Conservation (phyloP, 805 yeast species). For the Lachancea sp. region DNA sequence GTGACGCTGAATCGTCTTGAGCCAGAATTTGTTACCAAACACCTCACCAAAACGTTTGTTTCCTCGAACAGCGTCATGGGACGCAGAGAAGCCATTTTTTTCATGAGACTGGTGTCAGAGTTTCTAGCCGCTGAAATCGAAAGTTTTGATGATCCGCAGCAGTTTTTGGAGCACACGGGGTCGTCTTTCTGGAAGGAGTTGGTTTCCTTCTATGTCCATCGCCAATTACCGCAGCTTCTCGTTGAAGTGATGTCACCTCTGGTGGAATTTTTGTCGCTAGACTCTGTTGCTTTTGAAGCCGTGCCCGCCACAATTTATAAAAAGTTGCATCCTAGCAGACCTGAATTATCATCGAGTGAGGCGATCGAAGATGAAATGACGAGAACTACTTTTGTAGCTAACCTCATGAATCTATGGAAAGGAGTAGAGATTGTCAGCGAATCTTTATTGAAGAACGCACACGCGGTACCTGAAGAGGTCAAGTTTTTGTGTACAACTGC, state of each 20-base stretch:
- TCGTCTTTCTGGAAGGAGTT: constrained; percentile 40
- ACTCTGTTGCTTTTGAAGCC: constrained; percentile 60
- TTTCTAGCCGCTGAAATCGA: constrained; percentile 40
- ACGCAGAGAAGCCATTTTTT: constrained; percentile 62
- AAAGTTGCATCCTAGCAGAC: constrained; percentile 34
- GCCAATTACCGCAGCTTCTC: constrained; percentile 30
- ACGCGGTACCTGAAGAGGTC: constrained; percentile 49
- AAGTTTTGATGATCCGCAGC: constrained; percentile 17
- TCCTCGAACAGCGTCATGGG: constrained; percentile 29
- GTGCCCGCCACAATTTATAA: constrained; percentile 62
- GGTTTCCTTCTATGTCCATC: constrained; percentile 35
- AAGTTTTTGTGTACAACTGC: constrained; percentile 49
- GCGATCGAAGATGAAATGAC: constrained; percentile 82
- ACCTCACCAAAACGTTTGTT: constrained; percentile 26
- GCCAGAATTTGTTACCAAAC: constrained; percentile 24
- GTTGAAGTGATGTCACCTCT: constrained; percentile 34
- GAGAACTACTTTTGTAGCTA: constrained; percentile 59
- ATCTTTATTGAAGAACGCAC: constrained; percentile 38
- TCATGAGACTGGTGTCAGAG: constrained; percentile 50
- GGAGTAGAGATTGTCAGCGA: constrained; percentile 55
- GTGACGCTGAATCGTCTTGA: constrained; percentile 43
- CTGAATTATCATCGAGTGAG: constrained; percentile 45
- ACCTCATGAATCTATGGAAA: constrained; percentile 71
- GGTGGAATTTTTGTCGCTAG: constrained; percentile 32
- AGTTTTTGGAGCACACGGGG: constrained; percentile 24